phyloP scores from a whole-genome alignment of 2,329 filamentous ascomycete genomes.

The Microdochium trichocladiopsis region DNA sequence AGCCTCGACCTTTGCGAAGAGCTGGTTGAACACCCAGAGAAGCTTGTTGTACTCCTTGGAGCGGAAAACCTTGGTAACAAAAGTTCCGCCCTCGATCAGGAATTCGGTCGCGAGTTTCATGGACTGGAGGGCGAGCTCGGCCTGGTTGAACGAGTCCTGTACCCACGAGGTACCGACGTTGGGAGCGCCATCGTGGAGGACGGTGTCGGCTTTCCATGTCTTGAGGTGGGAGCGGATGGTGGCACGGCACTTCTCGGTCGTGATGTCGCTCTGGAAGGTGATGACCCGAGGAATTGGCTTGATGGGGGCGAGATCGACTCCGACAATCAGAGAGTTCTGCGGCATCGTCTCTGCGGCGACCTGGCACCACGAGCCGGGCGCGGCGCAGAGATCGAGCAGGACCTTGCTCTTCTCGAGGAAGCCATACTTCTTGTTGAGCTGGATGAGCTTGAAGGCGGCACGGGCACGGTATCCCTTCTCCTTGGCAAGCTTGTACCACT shows the following conservation, averaged over 20 bases:
- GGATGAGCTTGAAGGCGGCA: slow-evolving; percentile 96
- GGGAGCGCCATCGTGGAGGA: slow-evolving; percentile 93
- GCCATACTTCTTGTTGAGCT: slow-evolving; percentile 98
- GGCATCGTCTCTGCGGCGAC: slow-evolving; percentile 96
- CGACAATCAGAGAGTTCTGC: slow-evolving; percentile 79
- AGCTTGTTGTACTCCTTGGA: slow-evolving; percentile 96
- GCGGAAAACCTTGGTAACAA: slow-evolving; percentile 95
- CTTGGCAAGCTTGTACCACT: slow-evolving; percentile 98
- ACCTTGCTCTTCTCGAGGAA: slow-evolving; percentile 97
- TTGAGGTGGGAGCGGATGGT: slow-evolving; percentile 87
- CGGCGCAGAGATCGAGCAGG: slow-evolving; percentile 92
- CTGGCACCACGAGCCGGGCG: slow-evolving; percentile 96
- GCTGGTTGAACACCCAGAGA: slow-evolving; percentile 95
- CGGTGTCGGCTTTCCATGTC: slow-evolving; percentile 92
- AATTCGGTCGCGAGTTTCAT: slow-evolving; percentile 95
- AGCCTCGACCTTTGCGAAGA: slow-evolving; percentile 91
- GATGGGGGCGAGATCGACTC: slow-evolving; percentile 90
- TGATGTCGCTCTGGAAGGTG: slow-evolving; percentile 96
- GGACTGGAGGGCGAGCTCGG: slow-evolving; percentile 82
- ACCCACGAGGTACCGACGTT: slow-evolving; percentile 98
- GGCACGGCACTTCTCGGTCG: slow-evolving; percentile 88
- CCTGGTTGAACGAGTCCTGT: slow-evolving; percentile 97
- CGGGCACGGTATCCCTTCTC: slow-evolving; percentile 95
- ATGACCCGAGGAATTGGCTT: slow-evolving; percentile 93
- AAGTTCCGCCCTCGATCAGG: slow-evolving; percentile 78